Evolutionary conservation across 768 basidiomycete genomes (phyloP).

Genomic region (Phlebiopsis flavidoalba): DNA sequence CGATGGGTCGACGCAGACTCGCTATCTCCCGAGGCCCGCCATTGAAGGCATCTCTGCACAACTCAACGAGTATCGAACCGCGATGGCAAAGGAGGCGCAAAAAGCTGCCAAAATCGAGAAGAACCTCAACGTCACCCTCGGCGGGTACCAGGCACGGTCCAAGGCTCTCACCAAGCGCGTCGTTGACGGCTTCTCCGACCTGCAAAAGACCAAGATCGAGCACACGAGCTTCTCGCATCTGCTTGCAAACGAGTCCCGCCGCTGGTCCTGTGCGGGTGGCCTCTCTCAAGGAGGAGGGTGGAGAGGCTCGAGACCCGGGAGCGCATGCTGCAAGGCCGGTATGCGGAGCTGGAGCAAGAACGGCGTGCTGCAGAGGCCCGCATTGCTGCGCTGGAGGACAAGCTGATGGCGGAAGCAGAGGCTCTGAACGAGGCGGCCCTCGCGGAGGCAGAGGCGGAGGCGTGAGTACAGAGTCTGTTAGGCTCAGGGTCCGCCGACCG

Average conservation of each 20-base stretch:
- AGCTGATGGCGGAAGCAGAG: constrained; percentile 81
- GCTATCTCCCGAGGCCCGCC: constrained; percentile 55
- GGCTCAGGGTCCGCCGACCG: background rate
- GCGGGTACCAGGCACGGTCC: constrained; percentile 85
- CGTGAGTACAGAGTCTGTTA: too few relatives aligned
- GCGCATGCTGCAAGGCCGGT: constrained; percentile 70
- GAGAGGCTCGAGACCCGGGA: constrained; percentile 75
- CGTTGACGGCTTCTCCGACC: constrained; percentile 62
- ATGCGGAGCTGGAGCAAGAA: constrained; percentile 78
- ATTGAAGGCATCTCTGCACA: constrained; percentile 58
- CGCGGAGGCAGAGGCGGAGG: constrained; percentile 47
- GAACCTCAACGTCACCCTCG: constrained; percentile 80
- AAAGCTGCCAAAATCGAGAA: constrained; percentile 86
- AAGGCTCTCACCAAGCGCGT: constrained; percentile 60
- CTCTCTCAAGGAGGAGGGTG: constrained; percentile 83
- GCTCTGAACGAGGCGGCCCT: constrained; percentile 74
- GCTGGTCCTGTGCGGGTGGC: constrained; percentile 76
- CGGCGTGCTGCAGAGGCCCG: constrained; percentile 53
- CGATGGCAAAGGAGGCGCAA: constrained; percentile 75
- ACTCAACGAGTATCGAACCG: constrained; percentile 57
- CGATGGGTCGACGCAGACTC: constrained; percentile 63
- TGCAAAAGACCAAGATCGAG: constrained; percentile 63
- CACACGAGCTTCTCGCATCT: constrained; percentile 77
- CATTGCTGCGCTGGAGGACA: constrained; percentile 71
- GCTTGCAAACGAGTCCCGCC: constrained; percentile 62